phyloP scores from a whole-genome alignment of 768 basidiomycete genomes.

The Hygrocybe coccinea region DNA sequence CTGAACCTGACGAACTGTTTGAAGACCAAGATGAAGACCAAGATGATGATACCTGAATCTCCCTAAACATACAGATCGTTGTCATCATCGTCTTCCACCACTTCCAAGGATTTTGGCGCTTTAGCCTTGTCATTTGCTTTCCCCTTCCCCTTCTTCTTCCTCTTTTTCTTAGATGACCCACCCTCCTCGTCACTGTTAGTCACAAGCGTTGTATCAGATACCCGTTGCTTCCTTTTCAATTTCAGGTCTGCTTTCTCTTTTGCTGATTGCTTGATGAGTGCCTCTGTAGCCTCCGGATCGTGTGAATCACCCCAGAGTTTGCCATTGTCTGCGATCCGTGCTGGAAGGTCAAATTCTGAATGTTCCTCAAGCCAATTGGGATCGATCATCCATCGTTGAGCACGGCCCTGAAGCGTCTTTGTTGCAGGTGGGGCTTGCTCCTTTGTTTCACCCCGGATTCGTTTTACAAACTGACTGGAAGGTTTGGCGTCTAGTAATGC shows the following conservation, averaged over 20 bases:
- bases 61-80: too few species aligned
- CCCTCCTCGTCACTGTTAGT: neutral
- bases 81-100: too few species aligned
- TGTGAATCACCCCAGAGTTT: conserved; percentile 14
- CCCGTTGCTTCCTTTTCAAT: neutral
- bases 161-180: neutral
- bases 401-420: conserved; percentile 9
- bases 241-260: neutral
- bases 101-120: too few species aligned
- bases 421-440: conserved; percentile 8
- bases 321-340: conserved; percentile 13
- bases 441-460: too few species aligned
- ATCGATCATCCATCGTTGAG: conserved; percentile 21
- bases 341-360: conserved; percentile 7
- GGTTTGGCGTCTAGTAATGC: neutral
- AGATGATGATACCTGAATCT: too few species aligned
- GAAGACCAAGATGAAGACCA: too few species aligned
- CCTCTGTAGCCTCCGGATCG: conserved; percentile 11
- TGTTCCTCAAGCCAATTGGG: conserved; percentile 15
- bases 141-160: too few species aligned
- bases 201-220: neutral
- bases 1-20: neutral
- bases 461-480: too few species aligned
- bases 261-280: neutral
- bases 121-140: too few species aligned